Percentiles rank a stretch among this genome's conserved stretches.
Conservation (phyloP, 2,329 filamentous ascomycete genomes). For the Dryadomyces quercivorus region DNA sequence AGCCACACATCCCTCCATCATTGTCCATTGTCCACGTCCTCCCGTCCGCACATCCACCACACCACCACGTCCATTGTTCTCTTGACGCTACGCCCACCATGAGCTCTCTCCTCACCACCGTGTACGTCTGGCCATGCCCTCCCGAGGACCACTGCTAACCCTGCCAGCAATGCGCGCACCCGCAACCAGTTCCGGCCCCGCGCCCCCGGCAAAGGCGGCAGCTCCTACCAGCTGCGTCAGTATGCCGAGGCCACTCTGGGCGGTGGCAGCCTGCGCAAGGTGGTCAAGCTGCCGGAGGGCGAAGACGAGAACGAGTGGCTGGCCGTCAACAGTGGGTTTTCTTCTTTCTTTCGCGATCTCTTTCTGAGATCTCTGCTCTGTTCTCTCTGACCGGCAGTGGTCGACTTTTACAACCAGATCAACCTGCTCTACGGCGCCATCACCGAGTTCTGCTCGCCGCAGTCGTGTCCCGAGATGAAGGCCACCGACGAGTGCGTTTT, state of each 20-base stretch:
- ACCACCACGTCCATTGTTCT: too few relatives aligned
- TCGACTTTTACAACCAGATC: conserved; percentile 99
- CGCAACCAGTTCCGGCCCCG: conserved; percentile 87
- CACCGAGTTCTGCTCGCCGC: conserved; percentile 96
- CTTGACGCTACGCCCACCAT: too few relatives aligned
- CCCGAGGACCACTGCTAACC: background rate
- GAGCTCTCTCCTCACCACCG: conserved; percentile 15
- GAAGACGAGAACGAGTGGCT: conserved; percentile 98
- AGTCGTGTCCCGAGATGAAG: conserved; percentile 98
- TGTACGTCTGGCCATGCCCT: conserved; percentile 15
- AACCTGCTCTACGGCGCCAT: conserved; percentile 98
- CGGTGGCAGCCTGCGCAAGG: conserved; percentile 87
- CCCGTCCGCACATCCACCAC: too few relatives aligned
- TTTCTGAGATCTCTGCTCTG: too few relatives aligned
- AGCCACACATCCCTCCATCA: too few relatives aligned
- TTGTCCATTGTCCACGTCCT: too few relatives aligned
- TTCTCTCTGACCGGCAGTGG: conserved; percentile 50
- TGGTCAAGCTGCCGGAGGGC: conserved; percentile 91
- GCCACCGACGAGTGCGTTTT: conserved; percentile 83
- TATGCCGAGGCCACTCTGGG: conserved; percentile 96
- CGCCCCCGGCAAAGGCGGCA: conserved; percentile 71
- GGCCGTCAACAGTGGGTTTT: conserved; percentile 74
- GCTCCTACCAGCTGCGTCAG: conserved; percentile 86
- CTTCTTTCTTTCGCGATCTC: background rate
- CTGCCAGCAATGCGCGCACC: conserved; percentile 67